These are phyloP conservation scores for Centella asiatica DNA, from an alignment of 129 eudicot species.

Conservation along the genomic window DNA sequence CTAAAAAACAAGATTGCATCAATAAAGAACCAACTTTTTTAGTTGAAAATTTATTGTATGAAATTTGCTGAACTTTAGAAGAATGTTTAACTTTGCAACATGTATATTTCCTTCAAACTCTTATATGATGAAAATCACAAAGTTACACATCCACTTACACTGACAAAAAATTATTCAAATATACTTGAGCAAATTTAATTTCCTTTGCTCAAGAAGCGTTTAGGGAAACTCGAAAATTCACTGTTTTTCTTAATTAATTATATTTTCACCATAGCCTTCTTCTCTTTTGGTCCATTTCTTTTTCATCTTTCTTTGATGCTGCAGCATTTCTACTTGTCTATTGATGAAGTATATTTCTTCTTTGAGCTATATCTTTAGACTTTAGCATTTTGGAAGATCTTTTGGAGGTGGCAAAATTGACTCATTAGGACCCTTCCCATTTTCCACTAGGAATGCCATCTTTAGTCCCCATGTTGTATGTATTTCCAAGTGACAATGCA, in stretches of 20 bases:
- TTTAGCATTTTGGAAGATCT: constrained; percentile 68
- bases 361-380: neutral
- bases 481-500: constrained; percentile 85
- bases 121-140: neutral
- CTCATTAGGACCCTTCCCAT: constrained; percentile 73
- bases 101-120: neutral
- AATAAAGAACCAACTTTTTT: too few species aligned
- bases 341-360: too few species aligned
- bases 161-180: constrained; percentile 11
- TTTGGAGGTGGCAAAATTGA: constrained; percentile 72
- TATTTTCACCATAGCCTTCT: neutral
- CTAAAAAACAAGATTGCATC: too few species aligned
- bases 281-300: neutral
- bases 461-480: constrained; percentile 88
- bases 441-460: constrained; percentile 81
- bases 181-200: constrained; percentile 29
- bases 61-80: neutral
- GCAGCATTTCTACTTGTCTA: neutral
- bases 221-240: constrained; percentile 24
- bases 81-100: neutral
- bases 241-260: constrained; percentile 4
- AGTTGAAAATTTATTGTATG: neutral
- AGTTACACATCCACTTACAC: neutral
- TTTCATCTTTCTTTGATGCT: neutral
- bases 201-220: neutral